phyloP scores from a whole-genome alignment of 1,284 basidiomycete genomes.

The Cryptococcus hybrid region DNA sequence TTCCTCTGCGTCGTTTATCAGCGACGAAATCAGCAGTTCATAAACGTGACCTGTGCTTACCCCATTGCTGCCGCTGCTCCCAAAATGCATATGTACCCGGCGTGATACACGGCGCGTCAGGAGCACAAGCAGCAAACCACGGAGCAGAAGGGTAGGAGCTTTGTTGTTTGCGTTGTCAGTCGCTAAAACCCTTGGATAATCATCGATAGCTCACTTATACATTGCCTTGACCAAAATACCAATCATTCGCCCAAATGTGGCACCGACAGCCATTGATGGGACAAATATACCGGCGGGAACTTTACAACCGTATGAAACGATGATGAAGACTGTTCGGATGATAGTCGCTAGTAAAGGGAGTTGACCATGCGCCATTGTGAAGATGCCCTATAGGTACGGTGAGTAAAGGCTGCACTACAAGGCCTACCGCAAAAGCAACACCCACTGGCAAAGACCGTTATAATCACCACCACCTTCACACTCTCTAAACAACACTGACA shows the following conservation, averaged over 20 bases:
- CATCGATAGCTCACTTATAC: slow-evolving; percentile 62
- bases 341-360: slow-evolving; percentile 90
- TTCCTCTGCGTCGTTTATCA: slow-evolving; percentile 60
- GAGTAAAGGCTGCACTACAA: background rate
- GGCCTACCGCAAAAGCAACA: slow-evolving; percentile 15
- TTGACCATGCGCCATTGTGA: slow-evolving; percentile 94
- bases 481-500: slow-evolving; percentile 95
- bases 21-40: background rate
- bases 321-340: slow-evolving; percentile 79
- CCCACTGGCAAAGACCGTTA: slow-evolving; percentile 91
- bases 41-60: slow-evolving; percentile 51
- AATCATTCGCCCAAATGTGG: slow-evolving; percentile 92
- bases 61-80: slow-evolving; percentile 92
- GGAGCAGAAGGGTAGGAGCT: slow-evolving; percentile 79
- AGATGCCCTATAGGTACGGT: slow-evolving; percentile 60
- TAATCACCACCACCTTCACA: slow-evolving; percentile 94
- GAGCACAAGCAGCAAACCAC: slow-evolving; percentile 85
- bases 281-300: slow-evolving; percentile 98
- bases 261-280: slow-evolving; percentile 96
- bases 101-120: slow-evolving; percentile 94
- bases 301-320: slow-evolving; percentile 93
- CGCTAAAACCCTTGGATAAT: background rate
- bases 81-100: slow-evolving; percentile 96
- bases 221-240: slow-evolving; percentile 93
- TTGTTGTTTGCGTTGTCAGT: background rate